Evolutionary conservation across 139 green algal species (phyloP).

Genomic region (Haematococcus lacustris): DNA sequence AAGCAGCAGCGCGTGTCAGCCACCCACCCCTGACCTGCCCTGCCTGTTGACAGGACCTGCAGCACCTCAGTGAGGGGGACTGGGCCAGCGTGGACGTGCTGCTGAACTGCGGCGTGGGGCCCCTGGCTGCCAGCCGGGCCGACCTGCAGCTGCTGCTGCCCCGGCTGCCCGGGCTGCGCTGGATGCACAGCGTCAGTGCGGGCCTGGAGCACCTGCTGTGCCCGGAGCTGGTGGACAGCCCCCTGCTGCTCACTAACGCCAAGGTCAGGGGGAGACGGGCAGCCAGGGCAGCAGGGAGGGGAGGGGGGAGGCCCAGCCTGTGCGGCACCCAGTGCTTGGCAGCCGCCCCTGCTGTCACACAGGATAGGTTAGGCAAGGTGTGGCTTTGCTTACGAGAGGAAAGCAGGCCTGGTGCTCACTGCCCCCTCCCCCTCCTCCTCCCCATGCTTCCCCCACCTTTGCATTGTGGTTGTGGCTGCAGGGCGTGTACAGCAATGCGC

Average conservation of each 20-base stretch:
- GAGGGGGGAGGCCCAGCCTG: neutral
- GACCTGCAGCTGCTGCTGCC: too few relatives aligned
- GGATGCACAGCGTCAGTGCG: conserved; percentile 63
- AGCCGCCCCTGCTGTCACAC: neutral
- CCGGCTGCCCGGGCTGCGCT: conserved; percentile 39
- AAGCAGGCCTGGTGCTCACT: neutral
- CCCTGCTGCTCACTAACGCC: conserved; percentile 65
- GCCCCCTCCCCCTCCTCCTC: neutral
- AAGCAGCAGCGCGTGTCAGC: too few relatives aligned
- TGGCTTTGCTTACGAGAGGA: neutral
- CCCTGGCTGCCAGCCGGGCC: too few relatives aligned
- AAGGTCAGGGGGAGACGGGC: conserved; percentile 22
- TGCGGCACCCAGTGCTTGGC: neutral
- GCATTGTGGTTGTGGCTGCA: conserved; percentile 1
- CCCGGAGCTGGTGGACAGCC: conserved; percentile 44
- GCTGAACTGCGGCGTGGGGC: too few relatives aligned
- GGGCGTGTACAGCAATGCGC: conserved; percentile 64
- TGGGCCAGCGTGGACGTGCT: too few relatives aligned
- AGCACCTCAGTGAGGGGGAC: too few relatives aligned
- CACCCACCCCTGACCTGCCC: too few relatives aligned
- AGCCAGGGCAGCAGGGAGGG: neutral
- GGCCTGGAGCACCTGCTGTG: conserved; percentile 74
- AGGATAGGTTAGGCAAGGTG: neutral
- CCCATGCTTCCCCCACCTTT: neutral
- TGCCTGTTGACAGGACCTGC: too few relatives aligned